Conservation (phyloP, 2,329 filamentous ascomycete genomes). For the Aspergillus sojae region DNA sequence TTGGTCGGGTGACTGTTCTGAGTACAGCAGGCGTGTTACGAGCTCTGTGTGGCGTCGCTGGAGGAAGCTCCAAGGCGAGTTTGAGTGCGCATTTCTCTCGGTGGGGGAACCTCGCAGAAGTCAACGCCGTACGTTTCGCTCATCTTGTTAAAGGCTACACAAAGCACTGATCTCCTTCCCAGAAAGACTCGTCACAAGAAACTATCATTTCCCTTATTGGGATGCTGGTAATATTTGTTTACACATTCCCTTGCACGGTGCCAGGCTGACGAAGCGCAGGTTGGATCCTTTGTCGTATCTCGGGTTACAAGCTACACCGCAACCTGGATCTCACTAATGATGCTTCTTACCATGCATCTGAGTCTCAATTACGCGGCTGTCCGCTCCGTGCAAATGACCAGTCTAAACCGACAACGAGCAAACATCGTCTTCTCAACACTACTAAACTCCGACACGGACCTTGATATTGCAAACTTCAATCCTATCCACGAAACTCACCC, state of each 20-base stretch:
- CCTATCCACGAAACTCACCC: background rate
- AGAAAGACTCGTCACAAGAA: conserved; percentile 92
- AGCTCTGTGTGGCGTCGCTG: conserved; percentile 83
- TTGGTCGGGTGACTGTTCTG: conserved; percentile 58
- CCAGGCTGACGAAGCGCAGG: conserved; percentile 39
- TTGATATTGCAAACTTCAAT: background rate
- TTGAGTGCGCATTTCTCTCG: conserved; percentile 89
- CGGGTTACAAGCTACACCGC: conserved; percentile 69
- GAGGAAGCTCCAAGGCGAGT: conserved; percentile 85
- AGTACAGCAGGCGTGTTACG: conserved; percentile 64
- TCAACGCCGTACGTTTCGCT: conserved; percentile 70
- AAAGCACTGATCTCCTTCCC: conserved; percentile 12
- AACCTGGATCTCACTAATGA: conserved; percentile 73
- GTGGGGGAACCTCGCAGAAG: conserved; percentile 83
- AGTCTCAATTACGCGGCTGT: conserved; percentile 86
- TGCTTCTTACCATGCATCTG: conserved; percentile 75
- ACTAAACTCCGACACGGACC: conserved; percentile 37
- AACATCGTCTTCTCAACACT: conserved; percentile 72
- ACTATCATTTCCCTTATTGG: conserved; percentile 88
- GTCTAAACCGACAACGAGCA: conserved; percentile 82
- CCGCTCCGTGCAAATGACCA: conserved; percentile 77
- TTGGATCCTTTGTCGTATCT: conserved; percentile 79
- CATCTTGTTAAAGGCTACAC: background rate
- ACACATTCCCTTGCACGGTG: background rate
- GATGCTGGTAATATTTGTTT: conserved; percentile 63